Evolutionary conservation across 2,329 filamentous ascomycete genomes (phyloP).

Genomic region (Hypoxylon sp.): DNA sequence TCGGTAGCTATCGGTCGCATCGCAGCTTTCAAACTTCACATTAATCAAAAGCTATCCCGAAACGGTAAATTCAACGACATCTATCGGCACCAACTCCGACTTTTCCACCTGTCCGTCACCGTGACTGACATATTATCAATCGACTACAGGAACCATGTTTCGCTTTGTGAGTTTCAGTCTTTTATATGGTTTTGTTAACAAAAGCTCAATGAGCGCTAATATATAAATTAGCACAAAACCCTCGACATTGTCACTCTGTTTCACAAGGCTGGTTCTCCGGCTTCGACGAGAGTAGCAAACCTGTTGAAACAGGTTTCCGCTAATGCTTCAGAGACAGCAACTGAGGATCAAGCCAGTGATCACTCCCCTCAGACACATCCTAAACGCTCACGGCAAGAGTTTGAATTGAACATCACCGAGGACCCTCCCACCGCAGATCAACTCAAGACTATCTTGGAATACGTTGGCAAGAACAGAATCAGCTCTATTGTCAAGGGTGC

Average conservation of each 20-base stretch:
- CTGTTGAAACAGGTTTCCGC: slow-evolving; percentile 86
- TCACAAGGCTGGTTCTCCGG: slow-evolving; percentile 82
- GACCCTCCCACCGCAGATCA: slow-evolving; percentile 85
- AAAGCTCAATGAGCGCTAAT: slow-evolving; percentile 7
- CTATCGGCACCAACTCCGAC: slow-evolving; percentile 8
- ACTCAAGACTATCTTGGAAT: slow-evolving; percentile 86
- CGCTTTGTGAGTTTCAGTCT: slow-evolving; percentile 61
- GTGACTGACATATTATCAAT: background rate
- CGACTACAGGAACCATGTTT: slow-evolving; percentile 60
- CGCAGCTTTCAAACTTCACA: slow-evolving; percentile 27
- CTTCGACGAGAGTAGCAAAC: slow-evolving; percentile 80
- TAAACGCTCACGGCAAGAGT: slow-evolving; percentile 72
- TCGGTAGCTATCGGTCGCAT: background rate
- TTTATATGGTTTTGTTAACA: background rate
- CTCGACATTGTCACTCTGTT: slow-evolving; percentile 96
- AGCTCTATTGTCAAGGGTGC: slow-evolving; percentile 79
- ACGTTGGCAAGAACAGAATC: slow-evolving; percentile 77
- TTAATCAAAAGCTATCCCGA: slow-evolving; percentile 43
- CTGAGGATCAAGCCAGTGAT: slow-evolving; percentile 80
- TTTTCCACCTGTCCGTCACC: slow-evolving; percentile 6
- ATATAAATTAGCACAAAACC: slow-evolving; percentile 74
- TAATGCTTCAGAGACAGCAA: slow-evolving; percentile 76
- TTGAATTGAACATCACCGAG: slow-evolving; percentile 89
- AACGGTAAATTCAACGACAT: slow-evolving; percentile 42
- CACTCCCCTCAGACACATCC: slow-evolving; percentile 71